Base-by-base conservation (phyloP, 352 stramenopile species). In the Pythium rhizo-oryzae region DNA sequence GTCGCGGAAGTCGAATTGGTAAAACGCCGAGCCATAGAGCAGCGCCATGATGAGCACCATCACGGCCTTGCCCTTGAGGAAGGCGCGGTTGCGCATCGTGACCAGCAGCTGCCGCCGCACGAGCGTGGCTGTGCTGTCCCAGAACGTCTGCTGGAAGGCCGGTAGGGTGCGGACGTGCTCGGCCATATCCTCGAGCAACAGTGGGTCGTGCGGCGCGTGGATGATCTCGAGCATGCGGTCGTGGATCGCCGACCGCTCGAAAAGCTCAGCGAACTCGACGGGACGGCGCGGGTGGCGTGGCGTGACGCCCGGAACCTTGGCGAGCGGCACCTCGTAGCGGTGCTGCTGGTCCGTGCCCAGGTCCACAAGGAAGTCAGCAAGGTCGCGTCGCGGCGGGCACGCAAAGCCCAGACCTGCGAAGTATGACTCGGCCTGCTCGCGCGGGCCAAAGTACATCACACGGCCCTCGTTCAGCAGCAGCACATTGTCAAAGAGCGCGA, bases 151-250 rank as follows among this genome's bases (percentile, higher is more conserved):
- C 13, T 65, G 55, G 55, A 70, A 70, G 21, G 59, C 57, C 2
- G 50, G 37, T 15, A 69, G 28, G 6, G 46, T 18, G 33, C 28
- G 43, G 5, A 72, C 4, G 56, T 73, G 62, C 16, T 65, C 39
- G 1, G 63, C 90, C 35, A 90, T 70, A 67, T 90, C 82, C 24
- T 97, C 55, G 21, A 98, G 50, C 23, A 96, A 85, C 1, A 96
- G 55, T 30, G 97, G 81, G 71, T 98, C 91, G 72, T 97, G 97
- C 15, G 96, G 73, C 15, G 77, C 77, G 43, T 91, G 91, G n/a
- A 93, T 85, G 72, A 95, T 85, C 9, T 91, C 91, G 11, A 90
- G 44, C 23, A 76, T 76, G 15, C 19, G 8, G 19, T 65, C 7
- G 59, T 76, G 67, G 43, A 69, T 59, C 1, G 7, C 1, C 1